Conservation (phyloP, 2,329 filamentous ascomycete species). For the Teratosphaeria viscida region DNA sequence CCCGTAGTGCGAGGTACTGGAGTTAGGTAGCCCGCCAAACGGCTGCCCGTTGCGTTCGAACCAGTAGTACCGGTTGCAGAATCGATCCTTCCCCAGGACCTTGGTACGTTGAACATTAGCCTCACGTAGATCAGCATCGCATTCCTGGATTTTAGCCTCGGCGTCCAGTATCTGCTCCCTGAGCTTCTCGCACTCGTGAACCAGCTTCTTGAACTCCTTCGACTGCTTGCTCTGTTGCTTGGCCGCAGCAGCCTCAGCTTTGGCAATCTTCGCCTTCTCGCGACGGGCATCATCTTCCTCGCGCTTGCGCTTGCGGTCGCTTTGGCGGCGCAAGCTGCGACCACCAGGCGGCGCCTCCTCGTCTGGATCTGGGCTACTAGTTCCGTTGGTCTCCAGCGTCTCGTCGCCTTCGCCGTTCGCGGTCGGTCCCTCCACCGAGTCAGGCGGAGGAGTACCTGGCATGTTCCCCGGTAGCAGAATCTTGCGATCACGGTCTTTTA, state of each 20-base stretch:
- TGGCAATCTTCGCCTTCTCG: constrained; percentile 53
- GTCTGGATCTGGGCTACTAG: constrained; percentile 50
- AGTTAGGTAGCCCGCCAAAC: constrained; percentile 74
- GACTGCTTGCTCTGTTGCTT: constrained; percentile 59
- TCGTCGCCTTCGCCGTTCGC: constrained; percentile 16
- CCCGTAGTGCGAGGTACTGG: constrained; percentile 73
- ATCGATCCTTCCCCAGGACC: constrained; percentile 84
- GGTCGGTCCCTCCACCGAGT: constrained; percentile 32
- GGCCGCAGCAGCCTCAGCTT: constrained; percentile 41
- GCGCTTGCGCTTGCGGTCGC: constrained; percentile 48
- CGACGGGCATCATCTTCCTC: constrained; percentile 54
- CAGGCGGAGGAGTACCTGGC: constrained; percentile 48
- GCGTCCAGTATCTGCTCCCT: constrained; percentile 69
- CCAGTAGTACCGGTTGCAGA: constrained; percentile 99
- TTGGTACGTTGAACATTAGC: constrained; percentile 86
- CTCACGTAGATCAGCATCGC: constrained; percentile 88
- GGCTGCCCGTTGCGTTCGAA: constrained; percentile 99
- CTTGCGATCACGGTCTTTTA: constrained; percentile 37
- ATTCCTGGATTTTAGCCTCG: constrained; percentile 72
- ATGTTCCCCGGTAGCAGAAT: constrained; percentile 63
- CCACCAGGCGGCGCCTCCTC: constrained; percentile 56
- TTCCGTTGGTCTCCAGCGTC: constrained; percentile 49
- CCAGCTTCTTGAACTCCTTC: constrained; percentile 76
- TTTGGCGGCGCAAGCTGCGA: constrained; percentile 43
- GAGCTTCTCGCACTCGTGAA: constrained; percentile 83